These are phyloP conservation scores for Aspergillus phoenicis DNA, from an alignment of 2,329 filamentous ascomycete genomes.

Conservation along the genomic window DNA sequence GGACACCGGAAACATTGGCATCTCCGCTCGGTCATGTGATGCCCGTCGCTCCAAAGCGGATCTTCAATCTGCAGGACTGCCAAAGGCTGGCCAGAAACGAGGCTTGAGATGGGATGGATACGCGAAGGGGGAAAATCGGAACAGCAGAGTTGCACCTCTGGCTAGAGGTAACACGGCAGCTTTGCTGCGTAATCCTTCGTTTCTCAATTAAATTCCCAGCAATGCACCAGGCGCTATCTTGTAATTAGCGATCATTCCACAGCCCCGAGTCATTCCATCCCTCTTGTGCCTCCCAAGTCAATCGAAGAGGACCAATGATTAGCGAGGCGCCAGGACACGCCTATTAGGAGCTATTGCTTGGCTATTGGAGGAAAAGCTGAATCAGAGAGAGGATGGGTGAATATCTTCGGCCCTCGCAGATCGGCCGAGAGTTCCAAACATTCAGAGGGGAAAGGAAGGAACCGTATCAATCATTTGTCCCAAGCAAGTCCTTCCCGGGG, in stretches of 20 bases:
- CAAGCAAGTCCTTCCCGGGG: neutral
- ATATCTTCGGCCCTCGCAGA: neutral
- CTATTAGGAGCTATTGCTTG: neutral
- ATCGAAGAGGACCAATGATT: neutral
- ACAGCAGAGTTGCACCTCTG: too few species aligned
- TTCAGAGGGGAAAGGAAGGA: neutral
- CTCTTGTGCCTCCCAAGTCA: neutral
- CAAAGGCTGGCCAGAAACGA: neutral
- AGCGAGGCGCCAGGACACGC: neutral
- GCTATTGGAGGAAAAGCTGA: neutral
- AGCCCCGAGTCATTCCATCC: slow-evolving; percentile 6
- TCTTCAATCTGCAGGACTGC: neutral
- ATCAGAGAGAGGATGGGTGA: neutral
- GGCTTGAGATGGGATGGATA: neutral
- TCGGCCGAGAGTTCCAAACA: neutral
- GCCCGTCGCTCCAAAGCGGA: slow-evolving; percentile 8
- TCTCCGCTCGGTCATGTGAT: slow-evolving; percentile 33
- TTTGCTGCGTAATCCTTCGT: neutral
- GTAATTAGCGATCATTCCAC: neutral
- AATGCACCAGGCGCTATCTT: too few species aligned
- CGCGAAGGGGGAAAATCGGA: neutral
- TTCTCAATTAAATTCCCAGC: too few species aligned
- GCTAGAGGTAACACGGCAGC: slow-evolving; percentile 3
- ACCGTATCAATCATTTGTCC: neutral
- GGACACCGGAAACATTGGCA: slow-evolving; percentile 24